A percentile compares a stretch with the other conserved stretches of the same genome.
These are phyloP conservation scores for Ophiostoma triangulosporum DNA, from an alignment of 2,329 filamentous ascomycete species.

Conservation along the genomic window DNA sequence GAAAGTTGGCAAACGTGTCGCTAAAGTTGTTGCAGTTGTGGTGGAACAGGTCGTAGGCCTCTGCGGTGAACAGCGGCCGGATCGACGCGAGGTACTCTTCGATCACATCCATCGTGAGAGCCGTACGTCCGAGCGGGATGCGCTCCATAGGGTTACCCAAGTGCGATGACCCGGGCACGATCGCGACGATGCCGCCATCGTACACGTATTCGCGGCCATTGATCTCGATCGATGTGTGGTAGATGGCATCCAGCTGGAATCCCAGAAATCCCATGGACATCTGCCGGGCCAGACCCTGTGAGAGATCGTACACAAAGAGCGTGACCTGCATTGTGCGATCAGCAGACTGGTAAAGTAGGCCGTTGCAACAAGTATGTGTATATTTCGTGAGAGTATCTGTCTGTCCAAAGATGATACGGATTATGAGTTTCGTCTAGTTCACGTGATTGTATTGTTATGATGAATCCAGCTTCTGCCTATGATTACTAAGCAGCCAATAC, in stretches of 20 bases:
- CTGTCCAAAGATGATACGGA: too few species aligned
- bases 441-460: too few species aligned
- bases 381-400: too few species aligned
- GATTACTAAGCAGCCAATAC: too few species aligned
- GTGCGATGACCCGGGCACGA: slow-evolving; percentile 69
- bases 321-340: slow-evolving; percentile 62
- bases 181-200: slow-evolving; percentile 73
- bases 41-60: slow-evolving; percentile 77
- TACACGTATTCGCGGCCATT: slow-evolving; percentile 81
- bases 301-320: slow-evolving; percentile 68
- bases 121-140: slow-evolving; percentile 60
- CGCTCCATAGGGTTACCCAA: slow-evolving; percentile 72
- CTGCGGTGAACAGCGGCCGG: slow-evolving; percentile 65
- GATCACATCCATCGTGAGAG: slow-evolving; percentile 67
- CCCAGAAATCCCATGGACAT: slow-evolving; percentile 40
- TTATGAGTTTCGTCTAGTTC: too few species aligned
- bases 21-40: slow-evolving; percentile 99
- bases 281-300: slow-evolving; percentile 41
- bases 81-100: slow-evolving; percentile 79
- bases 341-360: too few species aligned
- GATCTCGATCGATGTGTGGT: slow-evolving; percentile 84
- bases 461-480: too few species aligned
- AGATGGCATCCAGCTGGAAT: slow-evolving; percentile 73
- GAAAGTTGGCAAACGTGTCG: slow-evolving; percentile 80
- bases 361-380: too few species aligned